Conservation (phyloP, 306 rosid genomes). For the Albizia julibrissin region DNA sequence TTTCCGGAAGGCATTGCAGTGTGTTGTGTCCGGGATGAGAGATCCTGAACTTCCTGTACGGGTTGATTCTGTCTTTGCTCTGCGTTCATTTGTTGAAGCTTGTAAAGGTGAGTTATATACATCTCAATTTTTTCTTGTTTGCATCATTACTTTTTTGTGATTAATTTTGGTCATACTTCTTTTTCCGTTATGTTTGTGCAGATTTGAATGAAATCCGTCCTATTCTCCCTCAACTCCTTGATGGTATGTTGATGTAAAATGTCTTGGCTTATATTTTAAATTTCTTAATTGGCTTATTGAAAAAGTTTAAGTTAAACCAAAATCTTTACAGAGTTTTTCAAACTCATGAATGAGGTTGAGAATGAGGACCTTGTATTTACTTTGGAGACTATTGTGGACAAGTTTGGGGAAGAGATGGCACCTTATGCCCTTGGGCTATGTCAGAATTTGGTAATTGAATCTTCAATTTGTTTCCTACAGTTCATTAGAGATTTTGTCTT, state of each 20-base stretch:
- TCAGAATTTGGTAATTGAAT: conserved; percentile 74
- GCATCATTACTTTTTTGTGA: background rate
- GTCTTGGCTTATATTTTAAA: conserved; percentile 6
- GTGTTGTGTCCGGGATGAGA: conserved; percentile 89
- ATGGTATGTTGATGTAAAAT: conserved; percentile 56
- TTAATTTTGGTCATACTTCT: conserved; percentile 1
- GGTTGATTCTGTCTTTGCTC: conserved; percentile 94
- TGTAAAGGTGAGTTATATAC: conserved; percentile 61
- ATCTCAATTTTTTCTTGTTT: background rate
- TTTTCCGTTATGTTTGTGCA: conserved; percentile 39
- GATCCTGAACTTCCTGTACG: conserved; percentile 98
- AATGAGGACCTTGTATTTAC: conserved; percentile 97
- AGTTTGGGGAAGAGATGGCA: conserved; percentile 99
- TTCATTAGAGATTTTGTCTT: background rate
- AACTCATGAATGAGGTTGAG: conserved; percentile 98
- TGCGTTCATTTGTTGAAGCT: conserved; percentile 96
- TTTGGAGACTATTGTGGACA: conserved; percentile 96
- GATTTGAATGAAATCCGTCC: conserved; percentile 96
- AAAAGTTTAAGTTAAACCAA: conserved; percentile 6
- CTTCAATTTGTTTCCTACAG: background rate
- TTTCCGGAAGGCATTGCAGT: conserved; percentile 81
- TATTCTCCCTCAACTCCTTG: conserved; percentile 93
- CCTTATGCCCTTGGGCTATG: conserved; percentile 97
- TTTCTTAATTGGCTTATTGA: conserved; percentile 28
- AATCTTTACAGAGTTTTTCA: conserved; percentile 73